Conservation (phyloP, 2,329 filamentous ascomycete genomes). For the Fusarium armeniacum region DNA sequence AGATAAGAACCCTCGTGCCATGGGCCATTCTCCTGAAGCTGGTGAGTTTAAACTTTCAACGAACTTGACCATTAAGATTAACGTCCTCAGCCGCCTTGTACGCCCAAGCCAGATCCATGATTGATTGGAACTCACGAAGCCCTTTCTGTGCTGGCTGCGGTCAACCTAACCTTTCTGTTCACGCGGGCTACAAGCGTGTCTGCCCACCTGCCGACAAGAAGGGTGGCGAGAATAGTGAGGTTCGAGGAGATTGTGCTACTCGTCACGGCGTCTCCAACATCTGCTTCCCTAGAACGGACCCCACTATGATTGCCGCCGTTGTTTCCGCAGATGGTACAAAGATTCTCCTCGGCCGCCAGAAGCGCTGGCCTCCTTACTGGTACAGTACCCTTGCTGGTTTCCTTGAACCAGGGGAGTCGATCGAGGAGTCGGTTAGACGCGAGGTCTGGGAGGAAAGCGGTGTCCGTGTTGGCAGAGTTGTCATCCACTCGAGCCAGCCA, state of each 20-base stretch:
- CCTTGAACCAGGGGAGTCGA: conserved; percentile 85
- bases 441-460: conserved; percentile 92
- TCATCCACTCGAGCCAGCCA: conserved; percentile 86
- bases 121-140: conserved; percentile 96
- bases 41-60: conserved; percentile 60
- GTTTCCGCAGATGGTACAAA: conserved; percentile 83
- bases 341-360: conserved; percentile 86
- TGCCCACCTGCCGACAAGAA: conserved; percentile 79
- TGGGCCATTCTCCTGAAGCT: conserved; percentile 71
- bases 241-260: conserved; percentile 81
- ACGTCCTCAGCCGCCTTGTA: conserved; percentile 81
- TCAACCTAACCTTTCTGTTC: conserved; percentile 81
- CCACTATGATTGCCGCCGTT: conserved; percentile 94
- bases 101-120: conserved; percentile 86
- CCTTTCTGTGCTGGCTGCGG: conserved; percentile 94
- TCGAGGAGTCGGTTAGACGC: conserved; percentile 85
- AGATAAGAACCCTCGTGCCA: conserved; percentile 73
- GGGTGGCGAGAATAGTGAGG: conserved; percentile 60
- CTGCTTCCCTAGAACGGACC: conserved; percentile 91
- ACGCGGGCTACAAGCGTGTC: conserved; percentile 83
- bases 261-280: conserved; percentile 90
- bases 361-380: conserved; percentile 86
- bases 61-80: conserved; percentile 14
- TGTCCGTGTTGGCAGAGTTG: conserved; percentile 80
- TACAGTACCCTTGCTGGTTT: conserved; percentile 92